Percentiles rank a stretch among this genome's conserved stretches.
phyloP scores from a whole-genome alignment of 2,329 filamentous ascomycete genomes.

The Aspergillus sp. region DNA sequence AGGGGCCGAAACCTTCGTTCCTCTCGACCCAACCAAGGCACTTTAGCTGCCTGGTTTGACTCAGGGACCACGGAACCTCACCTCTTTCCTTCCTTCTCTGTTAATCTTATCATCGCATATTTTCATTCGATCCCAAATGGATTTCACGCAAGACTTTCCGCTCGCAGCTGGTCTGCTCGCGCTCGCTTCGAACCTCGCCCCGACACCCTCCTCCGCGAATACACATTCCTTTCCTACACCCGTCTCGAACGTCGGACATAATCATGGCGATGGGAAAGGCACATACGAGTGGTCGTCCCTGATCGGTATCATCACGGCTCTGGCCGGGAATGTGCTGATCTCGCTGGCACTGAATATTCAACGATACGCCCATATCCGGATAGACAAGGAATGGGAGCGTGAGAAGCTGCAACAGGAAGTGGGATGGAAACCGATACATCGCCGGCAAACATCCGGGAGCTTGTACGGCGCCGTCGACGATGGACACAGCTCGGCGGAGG shows the following conservation, averaged over 20 bases:
- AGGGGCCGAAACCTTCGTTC: constrained; percentile 5
- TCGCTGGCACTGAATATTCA: constrained; percentile 96
- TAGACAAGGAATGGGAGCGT: constrained; percentile 71
- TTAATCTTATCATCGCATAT: constrained; percentile 4
- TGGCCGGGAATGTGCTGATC: constrained; percentile 90
- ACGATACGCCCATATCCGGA: constrained; percentile 87
- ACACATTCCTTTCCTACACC: constrained; percentile 23
- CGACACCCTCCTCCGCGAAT: constrained; percentile 26
- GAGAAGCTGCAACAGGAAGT: constrained; percentile 60
- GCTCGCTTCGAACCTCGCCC: constrained; percentile 29
- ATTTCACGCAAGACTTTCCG: constrained; percentile 30
- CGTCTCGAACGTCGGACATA: constrained; percentile 21
- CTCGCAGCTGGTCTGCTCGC: constrained; percentile 36
- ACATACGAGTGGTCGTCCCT: constrained; percentile 76
- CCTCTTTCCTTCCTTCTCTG: constrained; percentile 1
- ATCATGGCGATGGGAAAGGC: constrained; percentile 27
- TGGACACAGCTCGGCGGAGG: constrained; percentile 21
- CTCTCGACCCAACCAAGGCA: neutral
- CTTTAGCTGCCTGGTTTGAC: neutral
- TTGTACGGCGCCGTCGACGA: constrained; percentile 51
- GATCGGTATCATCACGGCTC: constrained; percentile 92
- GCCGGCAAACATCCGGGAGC: constrained; percentile 23
- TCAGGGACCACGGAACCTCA: constrained; percentile 10
- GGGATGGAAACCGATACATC: constrained; percentile 53
- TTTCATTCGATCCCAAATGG: constrained; percentile 28